Percentiles rank a stretch among this genome's conserved stretches.
These are phyloP conservation scores for Amanita subjunquillea DNA, from an alignment of 768 basidiomycete species.

Conservation along the genomic window DNA sequence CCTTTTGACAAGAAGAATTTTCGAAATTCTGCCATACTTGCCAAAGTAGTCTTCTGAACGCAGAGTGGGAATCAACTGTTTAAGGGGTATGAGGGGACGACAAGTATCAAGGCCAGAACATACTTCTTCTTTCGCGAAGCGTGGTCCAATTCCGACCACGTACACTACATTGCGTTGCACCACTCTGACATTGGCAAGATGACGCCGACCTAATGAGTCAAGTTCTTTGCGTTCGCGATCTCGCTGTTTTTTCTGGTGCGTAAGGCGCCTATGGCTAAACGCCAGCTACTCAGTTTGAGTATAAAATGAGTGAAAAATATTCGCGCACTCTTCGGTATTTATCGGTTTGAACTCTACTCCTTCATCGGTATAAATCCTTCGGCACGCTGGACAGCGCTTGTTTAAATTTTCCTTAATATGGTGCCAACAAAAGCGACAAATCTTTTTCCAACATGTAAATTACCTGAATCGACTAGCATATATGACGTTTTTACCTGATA, in stretches of 20 bases:
- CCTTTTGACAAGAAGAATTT: constrained; percentile 89
- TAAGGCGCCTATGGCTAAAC: constrained; percentile 83
- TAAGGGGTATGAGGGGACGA: constrained; percentile 8
- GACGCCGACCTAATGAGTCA: constrained; percentile 72
- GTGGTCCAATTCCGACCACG: constrained; percentile 88
- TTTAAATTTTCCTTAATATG: constrained; percentile 96
- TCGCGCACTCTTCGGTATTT: constrained; percentile 85
- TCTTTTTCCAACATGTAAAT: constrained; percentile 44
- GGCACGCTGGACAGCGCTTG: constrained; percentile 92
- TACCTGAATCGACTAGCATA: constrained; percentile 5
- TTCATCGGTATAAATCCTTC: constrained; percentile 87
- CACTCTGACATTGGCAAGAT: constrained; percentile 90
- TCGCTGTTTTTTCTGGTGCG: constrained; percentile 89
- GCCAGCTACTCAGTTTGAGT: constrained; percentile 7
- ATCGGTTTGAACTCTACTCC: constrained; percentile 93
- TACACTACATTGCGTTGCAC: constrained; percentile 95
- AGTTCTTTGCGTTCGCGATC: constrained; percentile 95
- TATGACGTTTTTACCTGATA: constrained; percentile 61
- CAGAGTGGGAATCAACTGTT: constrained; percentile 79
- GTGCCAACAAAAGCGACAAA: constrained; percentile 99
- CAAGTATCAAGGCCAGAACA: constrained; percentile 14
- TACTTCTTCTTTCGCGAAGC: constrained; percentile 96
- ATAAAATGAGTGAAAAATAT: constrained; percentile 9
- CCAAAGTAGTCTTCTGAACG: constrained; percentile 97
- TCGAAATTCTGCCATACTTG: constrained; percentile 96